Evolutionary conservation across 2,329 filamentous ascomycete genomes (phyloP).

Genomic region (Fusarium euwallaceae): DNA sequence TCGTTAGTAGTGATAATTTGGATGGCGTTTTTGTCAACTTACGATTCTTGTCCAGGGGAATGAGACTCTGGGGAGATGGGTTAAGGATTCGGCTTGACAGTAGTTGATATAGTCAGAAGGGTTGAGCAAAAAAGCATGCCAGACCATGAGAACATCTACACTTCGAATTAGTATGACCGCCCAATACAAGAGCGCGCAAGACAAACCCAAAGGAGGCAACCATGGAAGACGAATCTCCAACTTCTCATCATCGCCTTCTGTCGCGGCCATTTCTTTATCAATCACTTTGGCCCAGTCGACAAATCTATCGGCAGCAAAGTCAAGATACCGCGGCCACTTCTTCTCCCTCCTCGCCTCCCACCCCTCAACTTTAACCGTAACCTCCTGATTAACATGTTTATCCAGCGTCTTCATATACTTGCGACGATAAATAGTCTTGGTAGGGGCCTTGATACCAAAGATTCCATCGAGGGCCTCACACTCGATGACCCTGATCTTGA

Average conservation of each 20-base stretch:
- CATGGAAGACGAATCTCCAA: constrained; percentile 11
- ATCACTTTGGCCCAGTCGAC: constrained; percentile 30
- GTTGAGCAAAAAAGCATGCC: constrained; percentile 40
- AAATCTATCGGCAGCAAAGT: constrained; percentile 42
- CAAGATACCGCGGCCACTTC: constrained; percentile 43
- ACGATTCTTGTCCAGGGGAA: constrained; percentile 38
- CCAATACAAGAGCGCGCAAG: no score
- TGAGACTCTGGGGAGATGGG: constrained; percentile 11
- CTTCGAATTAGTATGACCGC: background rate
- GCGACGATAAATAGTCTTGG: constrained; percentile 31
- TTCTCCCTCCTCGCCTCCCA: constrained; percentile 15
- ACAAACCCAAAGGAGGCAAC: constrained; percentile 34
- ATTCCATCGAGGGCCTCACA: constrained; percentile 26
- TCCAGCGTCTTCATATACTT: constrained; percentile 17
- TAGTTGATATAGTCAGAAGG: constrained; percentile 27
- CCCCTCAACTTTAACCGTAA: constrained; percentile 11
- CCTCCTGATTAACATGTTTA: constrained; percentile 25
- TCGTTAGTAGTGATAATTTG: background rate
- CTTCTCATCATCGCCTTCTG: background rate
- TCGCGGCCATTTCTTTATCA: constrained; percentile 10
- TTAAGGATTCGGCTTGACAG: constrained; percentile 5
- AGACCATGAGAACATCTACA: constrained; percentile 37
- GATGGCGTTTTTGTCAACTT: background rate
- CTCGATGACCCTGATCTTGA: constrained; percentile 52
- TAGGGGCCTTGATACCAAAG: constrained; percentile 23